Evolutionary conservation across 1,139 yeast species (phyloP).

Genomic region (Taphrina deformans): DNA sequence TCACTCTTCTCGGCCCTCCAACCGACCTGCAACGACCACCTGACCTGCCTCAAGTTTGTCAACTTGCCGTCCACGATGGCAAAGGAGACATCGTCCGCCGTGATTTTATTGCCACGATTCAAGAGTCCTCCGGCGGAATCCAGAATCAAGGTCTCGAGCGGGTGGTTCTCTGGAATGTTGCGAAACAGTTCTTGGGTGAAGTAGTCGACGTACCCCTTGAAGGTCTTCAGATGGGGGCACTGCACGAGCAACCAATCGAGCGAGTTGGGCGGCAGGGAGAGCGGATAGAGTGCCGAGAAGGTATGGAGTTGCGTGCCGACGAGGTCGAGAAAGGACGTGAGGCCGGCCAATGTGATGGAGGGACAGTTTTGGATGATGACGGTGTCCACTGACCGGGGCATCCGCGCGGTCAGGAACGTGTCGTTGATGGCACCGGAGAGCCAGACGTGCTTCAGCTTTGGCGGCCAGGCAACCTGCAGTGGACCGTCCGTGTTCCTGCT

Average conservation of each 20-base stretch:
- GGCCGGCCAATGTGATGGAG: constrained; percentile 55
- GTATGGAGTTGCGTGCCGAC: constrained; percentile 66
- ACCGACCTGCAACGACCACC: constrained; percentile 75
- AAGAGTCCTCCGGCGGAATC: constrained; percentile 79
- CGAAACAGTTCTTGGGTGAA: constrained; percentile 53
- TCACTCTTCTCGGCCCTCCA: constrained; percentile 81
- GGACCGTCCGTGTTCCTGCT: constrained; percentile 47
- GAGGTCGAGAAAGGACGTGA: constrained; percentile 60
- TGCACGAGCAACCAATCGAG: constrained; percentile 69
- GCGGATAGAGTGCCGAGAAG: constrained; percentile 75
- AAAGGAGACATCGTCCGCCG: constrained; percentile 82
- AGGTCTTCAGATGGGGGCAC: constrained; percentile 67
- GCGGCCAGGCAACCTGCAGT: constrained; percentile 65
- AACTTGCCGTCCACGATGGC: constrained; percentile 78
- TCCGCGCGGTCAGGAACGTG: constrained; percentile 65
- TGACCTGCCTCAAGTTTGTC: constrained; percentile 62
- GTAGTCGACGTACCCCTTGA: constrained; percentile 80
- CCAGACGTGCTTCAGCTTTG: constrained; percentile 65
- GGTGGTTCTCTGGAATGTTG: constrained; percentile 50
- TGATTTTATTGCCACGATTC: constrained; percentile 55
- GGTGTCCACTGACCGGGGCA: constrained; percentile 70
- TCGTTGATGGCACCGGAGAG: constrained; percentile 88
- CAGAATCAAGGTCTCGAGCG: constrained; percentile 64
- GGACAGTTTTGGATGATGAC: constrained; percentile 90
- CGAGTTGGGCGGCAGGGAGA: constrained; percentile 76